A percentile compares a stretch with the other conserved stretches of the same genome.
phyloP scores from a whole-genome alignment of 2,329 filamentous ascomycete genomes.

The Cercospora sp. region DNA sequence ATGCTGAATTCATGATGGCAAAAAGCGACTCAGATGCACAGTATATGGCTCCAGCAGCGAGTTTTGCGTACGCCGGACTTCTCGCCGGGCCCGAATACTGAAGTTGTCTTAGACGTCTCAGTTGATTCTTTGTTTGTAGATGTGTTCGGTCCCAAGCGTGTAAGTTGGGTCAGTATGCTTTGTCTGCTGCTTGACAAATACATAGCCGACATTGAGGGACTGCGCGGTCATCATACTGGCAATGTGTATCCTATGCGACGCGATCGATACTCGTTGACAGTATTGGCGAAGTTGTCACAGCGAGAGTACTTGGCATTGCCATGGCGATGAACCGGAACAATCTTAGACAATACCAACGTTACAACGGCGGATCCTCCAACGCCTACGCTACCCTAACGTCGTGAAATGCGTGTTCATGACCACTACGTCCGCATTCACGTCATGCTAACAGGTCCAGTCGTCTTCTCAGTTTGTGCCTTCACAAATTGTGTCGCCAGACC shows the following conservation, averaged over 20 bases:
- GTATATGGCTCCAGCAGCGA: not conserved
- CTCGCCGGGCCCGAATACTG: not conserved
- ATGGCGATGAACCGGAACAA: not conserved
- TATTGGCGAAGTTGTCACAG: not conserved
- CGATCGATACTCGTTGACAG: not conserved
- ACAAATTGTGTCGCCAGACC: slow-evolving; percentile 68
- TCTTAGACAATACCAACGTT: not conserved
- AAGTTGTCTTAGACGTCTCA: not conserved
- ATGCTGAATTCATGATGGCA: not conserved
- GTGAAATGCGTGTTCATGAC: not conserved
- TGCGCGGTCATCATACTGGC: not conserved
- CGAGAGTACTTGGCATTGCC: slow-evolving; percentile 3
- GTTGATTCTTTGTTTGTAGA: not conserved
- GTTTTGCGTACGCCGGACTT: not conserved
- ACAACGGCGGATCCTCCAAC: not conserved
- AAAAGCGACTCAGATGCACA: not conserved
- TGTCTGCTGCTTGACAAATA: not conserved
- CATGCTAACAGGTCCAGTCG: slow-evolving; percentile 31
- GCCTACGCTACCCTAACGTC: not conserved
- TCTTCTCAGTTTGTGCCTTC: slow-evolving; percentile 57
- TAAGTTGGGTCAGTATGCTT: not conserved
- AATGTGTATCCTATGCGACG: not conserved
- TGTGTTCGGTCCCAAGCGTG: not conserved
- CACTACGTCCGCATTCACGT: not conserved
- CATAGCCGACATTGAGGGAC: no score